Percentiles rank a stretch among this genome's conserved stretches.
Conservation (phyloP, 768 basidiomycete species). For the Leccinellum rugosiceps region DNA sequence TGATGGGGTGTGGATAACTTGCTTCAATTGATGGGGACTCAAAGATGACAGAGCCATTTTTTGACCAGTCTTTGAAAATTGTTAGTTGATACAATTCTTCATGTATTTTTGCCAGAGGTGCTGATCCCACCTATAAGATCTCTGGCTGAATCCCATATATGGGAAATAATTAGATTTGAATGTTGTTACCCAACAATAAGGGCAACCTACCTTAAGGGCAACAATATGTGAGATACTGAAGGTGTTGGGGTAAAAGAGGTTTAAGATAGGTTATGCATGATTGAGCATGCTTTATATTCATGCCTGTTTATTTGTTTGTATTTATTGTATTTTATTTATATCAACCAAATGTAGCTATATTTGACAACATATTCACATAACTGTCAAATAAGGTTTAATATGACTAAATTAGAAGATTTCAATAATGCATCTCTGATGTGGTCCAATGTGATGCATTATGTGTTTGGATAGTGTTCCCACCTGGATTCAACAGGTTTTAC, state of each 20-base stretch:
- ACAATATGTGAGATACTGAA: background rate
- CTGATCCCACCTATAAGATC: background rate
- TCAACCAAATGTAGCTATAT: background rate
- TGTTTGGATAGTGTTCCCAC: too few species aligned
- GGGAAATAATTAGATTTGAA: background rate
- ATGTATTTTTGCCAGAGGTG: background rate
- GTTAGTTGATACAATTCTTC: background rate
- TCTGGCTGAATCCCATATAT: background rate
- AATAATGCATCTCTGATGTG: too few species aligned
- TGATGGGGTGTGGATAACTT: background rate
- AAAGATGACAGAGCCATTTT: slow-evolving; percentile 23
- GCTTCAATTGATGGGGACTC: slow-evolving; percentile 8
- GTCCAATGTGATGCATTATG: too few species aligned
- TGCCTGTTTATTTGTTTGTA: background rate
- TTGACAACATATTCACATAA: background rate
- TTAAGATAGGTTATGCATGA: background rate
- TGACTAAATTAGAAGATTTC: background rate
- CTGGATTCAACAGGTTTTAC: too few species aligned
- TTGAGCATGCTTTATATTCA: background rate
- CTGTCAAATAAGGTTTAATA: background rate
- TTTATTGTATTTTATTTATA: background rate
- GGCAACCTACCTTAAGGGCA: background rate
- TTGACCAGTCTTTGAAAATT: background rate
- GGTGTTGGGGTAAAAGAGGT: background rate
- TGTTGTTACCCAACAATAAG: background rate